Evolutionary conservation across 345 rosid species (phyloP).

Genomic region (Ailanthus altissimus): DNA sequence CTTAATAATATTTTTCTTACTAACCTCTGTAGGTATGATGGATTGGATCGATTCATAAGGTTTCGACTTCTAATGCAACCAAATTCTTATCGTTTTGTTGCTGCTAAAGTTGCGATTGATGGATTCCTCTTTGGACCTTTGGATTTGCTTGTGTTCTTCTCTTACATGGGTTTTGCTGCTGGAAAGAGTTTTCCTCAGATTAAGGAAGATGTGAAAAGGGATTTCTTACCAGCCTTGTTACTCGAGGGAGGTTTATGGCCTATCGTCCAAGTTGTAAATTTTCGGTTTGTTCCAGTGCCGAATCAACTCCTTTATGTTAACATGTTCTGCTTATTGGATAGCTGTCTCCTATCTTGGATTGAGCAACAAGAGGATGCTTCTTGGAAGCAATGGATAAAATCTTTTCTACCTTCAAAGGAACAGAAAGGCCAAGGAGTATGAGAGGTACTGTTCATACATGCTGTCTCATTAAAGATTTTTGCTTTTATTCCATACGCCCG

Average conservation of each 20-base stretch:
- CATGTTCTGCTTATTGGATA: slow-evolving; percentile 84
- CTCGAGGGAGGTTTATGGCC: slow-evolving; percentile 92
- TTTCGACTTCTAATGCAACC: slow-evolving; percentile 59
- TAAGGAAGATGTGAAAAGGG: slow-evolving; percentile 83
- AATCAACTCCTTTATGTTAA: slow-evolving; percentile 91
- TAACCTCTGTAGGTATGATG: slow-evolving; percentile 62
- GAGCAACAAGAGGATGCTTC: slow-evolving; percentile 95
- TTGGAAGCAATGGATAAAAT: slow-evolving; percentile 83
- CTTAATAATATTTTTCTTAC: neutral
- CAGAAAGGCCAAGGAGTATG: slow-evolving; percentile 24
- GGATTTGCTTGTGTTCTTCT: slow-evolving; percentile 76
- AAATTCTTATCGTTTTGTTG: slow-evolving; percentile 67
- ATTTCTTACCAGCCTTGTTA: slow-evolving; percentile 84
- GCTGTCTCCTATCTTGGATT: slow-evolving; percentile 80
- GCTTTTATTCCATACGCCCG: neutral
- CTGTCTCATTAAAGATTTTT: neutral
- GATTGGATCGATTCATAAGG: slow-evolving; percentile 70
- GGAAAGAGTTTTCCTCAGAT: slow-evolving; percentile 70
- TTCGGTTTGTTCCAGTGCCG: slow-evolving; percentile 76
- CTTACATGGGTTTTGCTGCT: slow-evolving; percentile 80
- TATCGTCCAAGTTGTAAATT: slow-evolving; percentile 76
- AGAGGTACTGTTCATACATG: neutral
- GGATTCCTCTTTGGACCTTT: slow-evolving; percentile 87
- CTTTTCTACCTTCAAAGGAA: slow-evolving; percentile 33
- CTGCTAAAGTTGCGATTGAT: slow-evolving; percentile 87